phyloP scores from a whole-genome alignment of 2,329 filamentous ascomycete species.

The Epichloe sylvatica region DNA sequence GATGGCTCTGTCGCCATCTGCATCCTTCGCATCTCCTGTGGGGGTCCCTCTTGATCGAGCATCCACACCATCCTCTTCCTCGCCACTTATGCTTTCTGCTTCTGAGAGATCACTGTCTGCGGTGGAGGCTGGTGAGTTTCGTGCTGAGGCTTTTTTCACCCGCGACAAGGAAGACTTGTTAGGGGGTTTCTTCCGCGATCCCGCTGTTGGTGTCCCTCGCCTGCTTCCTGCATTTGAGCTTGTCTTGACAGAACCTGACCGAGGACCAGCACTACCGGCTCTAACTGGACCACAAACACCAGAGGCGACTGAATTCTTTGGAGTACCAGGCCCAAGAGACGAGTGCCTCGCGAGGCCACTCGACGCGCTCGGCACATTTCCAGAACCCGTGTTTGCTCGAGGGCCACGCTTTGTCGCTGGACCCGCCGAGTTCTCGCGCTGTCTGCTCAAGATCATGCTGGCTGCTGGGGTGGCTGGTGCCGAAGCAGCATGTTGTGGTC shows the following conservation, averaged over 20 bases:
- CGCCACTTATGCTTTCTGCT: constrained; percentile 40
- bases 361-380: constrained; percentile 35
- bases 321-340: constrained; percentile 48
- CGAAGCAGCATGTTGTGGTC: constrained; percentile 31
- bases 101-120: constrained; percentile 53
- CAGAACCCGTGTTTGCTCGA: constrained; percentile 32
- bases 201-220: constrained; percentile 33
- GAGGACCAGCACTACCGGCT: constrained; percentile 47
- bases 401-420: constrained; percentile 42
- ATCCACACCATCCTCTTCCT: constrained; percentile 32
- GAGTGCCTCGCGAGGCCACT: constrained; percentile 48
- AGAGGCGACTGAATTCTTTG: constrained; percentile 28
- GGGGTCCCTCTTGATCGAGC: constrained; percentile 20
- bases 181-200: constrained; percentile 35
- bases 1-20: constrained; percentile 38
- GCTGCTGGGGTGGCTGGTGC: constrained; percentile 48
- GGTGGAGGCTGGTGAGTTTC: constrained; percentile 49
- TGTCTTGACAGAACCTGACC: constrained; percentile 34
- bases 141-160: constrained; percentile 43
- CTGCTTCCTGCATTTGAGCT: constrained; percentile 25
- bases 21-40: constrained; percentile 22
- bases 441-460: constrained; percentile 43
- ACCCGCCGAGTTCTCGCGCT: constrained; percentile 45
- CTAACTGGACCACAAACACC: constrained; percentile 22
- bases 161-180: constrained; percentile 49